Percentiles rank a stretch among this genome's conserved stretches.
These are phyloP conservation scores for Claviceps cyperi DNA, from an alignment of 2,329 filamentous ascomycete species.

Conservation along the genomic window DNA sequence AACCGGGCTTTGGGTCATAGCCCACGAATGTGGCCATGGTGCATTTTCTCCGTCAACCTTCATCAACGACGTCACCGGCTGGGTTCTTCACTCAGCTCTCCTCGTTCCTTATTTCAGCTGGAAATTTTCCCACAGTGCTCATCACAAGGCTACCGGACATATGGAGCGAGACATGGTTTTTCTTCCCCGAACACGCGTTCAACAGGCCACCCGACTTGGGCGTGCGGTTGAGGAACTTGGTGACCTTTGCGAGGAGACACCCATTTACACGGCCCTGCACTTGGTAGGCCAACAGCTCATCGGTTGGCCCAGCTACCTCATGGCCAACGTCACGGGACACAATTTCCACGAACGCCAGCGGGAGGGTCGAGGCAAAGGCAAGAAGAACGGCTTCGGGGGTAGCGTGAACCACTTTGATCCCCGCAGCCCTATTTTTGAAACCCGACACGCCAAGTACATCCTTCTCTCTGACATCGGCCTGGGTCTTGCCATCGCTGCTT, in stretches of 20 bases:
- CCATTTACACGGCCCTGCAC: slow-evolving; percentile 60
- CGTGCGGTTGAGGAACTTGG: slow-evolving; percentile 64
- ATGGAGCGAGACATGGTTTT: slow-evolving; percentile 99
- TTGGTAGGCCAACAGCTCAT: slow-evolving; percentile 75
- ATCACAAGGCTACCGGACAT: slow-evolving; percentile 97
- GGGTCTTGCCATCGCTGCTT: slow-evolving; percentile 41
- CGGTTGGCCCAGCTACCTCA: slow-evolving; percentile 85
- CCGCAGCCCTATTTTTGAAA: slow-evolving; percentile 76
- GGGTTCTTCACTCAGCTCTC: slow-evolving; percentile 75
- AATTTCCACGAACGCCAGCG: slow-evolving; percentile 81
- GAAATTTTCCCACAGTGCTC: slow-evolving; percentile 98
- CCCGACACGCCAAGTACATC: slow-evolving; percentile 79
- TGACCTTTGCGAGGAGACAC: slow-evolving; percentile 90
- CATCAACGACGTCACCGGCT: slow-evolving; percentile 84
- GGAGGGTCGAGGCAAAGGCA: slow-evolving; percentile 88
- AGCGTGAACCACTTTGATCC: slow-evolving; percentile 96
- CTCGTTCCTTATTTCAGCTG: slow-evolving; percentile 97
- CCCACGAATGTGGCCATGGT: slow-evolving; percentile 95
- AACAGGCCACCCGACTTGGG: slow-evolving; percentile 64
- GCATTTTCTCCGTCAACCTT: slow-evolving; percentile 87
- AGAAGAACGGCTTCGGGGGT: slow-evolving; percentile 63
- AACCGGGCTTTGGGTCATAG: slow-evolving; percentile 90
- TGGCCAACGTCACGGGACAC: slow-evolving; percentile 91
- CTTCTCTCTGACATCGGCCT: slow-evolving; percentile 75
- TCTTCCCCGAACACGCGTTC: slow-evolving; percentile 77